phyloP scores from a whole-genome alignment of 768 basidiomycete genomes.

The Trametes cinnabarina region DNA sequence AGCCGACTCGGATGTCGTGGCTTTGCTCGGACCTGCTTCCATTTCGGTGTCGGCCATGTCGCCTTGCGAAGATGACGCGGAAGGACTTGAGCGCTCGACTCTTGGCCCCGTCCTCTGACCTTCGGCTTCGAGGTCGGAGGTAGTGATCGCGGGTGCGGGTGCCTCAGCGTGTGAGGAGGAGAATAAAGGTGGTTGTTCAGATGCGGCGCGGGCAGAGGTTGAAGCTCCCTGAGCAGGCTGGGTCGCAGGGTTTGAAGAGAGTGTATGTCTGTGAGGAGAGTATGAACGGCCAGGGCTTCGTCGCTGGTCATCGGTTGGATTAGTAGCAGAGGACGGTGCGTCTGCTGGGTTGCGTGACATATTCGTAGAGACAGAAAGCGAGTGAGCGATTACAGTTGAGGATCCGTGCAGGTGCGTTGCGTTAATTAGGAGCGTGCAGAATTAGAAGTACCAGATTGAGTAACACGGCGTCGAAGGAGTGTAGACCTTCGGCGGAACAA shows the following conservation, averaged over 20 bases:
- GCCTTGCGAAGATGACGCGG: conserved; percentile 31
- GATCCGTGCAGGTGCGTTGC: conserved; percentile 13
- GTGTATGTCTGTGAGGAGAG: conserved; percentile 14
- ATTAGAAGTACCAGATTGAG: conserved; percentile 22
- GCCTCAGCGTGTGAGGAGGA: conserved; percentile 10
- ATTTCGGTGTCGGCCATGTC: conserved; percentile 59
- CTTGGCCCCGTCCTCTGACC: conserved; percentile 4
- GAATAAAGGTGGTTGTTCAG: conserved; percentile 1
- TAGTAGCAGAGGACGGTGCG: conserved; percentile 16
- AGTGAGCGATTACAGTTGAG: conserved; percentile 21
- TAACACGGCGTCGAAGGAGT: conserved; percentile 27
- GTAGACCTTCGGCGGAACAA: conserved; percentile 25
- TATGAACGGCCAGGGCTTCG: conserved; percentile 8
- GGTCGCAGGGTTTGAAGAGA: conserved; percentile 15
- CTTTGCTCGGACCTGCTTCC: conserved; percentile 44
- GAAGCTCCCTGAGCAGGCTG: conserved; percentile 15
- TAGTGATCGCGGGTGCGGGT: neutral
- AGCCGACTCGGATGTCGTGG: conserved; percentile 34
- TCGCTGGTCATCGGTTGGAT: conserved; percentile 16
- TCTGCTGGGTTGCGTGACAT: conserved; percentile 23
- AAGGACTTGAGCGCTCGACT: conserved; percentile 27
- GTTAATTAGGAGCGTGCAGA: conserved; percentile 21
- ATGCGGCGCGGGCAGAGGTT: conserved; percentile 7
- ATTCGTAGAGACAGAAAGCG: conserved; percentile 21
- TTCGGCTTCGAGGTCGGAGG: conserved; percentile 16